phyloP scores from a whole-genome alignment of 176 grass and related monocot species.

The Oryza nivara region DNA sequence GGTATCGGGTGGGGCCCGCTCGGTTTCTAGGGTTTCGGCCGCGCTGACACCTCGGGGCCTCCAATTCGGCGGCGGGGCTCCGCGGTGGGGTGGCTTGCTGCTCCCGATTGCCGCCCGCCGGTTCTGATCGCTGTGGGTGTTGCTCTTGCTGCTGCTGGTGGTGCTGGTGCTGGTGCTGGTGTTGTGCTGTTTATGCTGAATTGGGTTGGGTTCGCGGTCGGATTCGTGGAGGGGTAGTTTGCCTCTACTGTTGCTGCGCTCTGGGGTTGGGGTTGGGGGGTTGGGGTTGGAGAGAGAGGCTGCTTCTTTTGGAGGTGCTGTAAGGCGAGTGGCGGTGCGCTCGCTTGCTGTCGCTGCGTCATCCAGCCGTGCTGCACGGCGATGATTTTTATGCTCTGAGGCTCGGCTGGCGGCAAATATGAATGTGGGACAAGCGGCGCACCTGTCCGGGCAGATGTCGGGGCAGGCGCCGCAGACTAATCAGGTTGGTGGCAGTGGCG shows the following conservation, averaged over 20 bases:
- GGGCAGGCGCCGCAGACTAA: conserved; percentile 57
- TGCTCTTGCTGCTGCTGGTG: too few species aligned
- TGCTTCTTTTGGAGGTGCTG: not conserved
- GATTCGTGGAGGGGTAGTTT: not conserved
- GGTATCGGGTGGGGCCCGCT: not conserved
- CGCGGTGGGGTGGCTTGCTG: too few species aligned
- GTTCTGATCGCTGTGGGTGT: conserved; percentile 42
- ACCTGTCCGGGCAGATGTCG: conserved; percentile 66
- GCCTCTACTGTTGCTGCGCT: not conserved
- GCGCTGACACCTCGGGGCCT: not conserved
- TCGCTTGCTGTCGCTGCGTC: not conserved
- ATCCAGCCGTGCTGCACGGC: conserved; percentile 6
- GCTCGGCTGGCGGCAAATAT: conserved; percentile 29
- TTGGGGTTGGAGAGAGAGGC: not conserved
- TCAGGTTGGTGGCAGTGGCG: conserved; percentile 36
- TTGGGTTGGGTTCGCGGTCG: conserved; percentile 9
- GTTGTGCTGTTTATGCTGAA: conserved; percentile 24
- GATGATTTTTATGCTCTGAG: conserved; percentile 29
- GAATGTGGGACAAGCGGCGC: conserved; percentile 72
- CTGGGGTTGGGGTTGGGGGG: not conserved
- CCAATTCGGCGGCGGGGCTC: conserved; percentile 41
- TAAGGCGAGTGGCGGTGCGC: not conserved
- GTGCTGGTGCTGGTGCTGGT: not conserved
- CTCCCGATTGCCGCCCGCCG: not conserved
- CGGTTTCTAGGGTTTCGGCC: conserved; percentile 63